Base-by-base conservation (phyloP, 805 yeast species). In the Vanderwaltozyma tropicalis region DNA sequence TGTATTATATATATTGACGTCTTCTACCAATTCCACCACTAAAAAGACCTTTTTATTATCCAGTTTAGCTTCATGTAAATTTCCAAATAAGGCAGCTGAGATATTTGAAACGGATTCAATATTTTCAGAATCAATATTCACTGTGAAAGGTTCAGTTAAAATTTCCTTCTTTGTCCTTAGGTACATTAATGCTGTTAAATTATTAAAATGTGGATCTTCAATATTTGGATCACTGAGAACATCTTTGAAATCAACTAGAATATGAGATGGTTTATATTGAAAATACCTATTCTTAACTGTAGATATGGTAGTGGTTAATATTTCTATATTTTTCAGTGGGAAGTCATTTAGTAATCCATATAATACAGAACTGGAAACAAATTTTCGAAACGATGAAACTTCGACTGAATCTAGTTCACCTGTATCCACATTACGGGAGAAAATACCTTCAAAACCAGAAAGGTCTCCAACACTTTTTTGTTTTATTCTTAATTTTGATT, bases 121-220 rank as follows among this genome's bases (percentile, higher is more conserved):
- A 36, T 74, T 73, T 13, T 72, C 73, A 1, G 80, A 66, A 36
- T 68, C 65, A 32, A 86, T 74, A 43, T 73, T 72, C 33, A 84
- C 75, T 5, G 81, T 75, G 61, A 81, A 84, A 0, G 94, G 80
- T 60, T 86, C 95, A 0, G 95, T 80, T 38, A 86, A 63, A 46
- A 82, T 66, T 50, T 67, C 72, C 37, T 69, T 70, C 21, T 72
- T 66, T 43, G 76, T 79, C 53, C 94, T 65, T 48, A 86, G 61
- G 54, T 78, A 80, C 61, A 85, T 65, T 48, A 78, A 76, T 3
- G 87, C 88, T 46, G 75, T 78, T 2, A 82, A 84, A 37, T 74
- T 72, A n/a, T 22, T 22, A 17, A 35, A 29, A 13, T 13, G 21
- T 3, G 32, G 28, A n/a, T 35, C 32, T 9, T 14, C 10, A 18